These are phyloP conservation scores for Pythium folliculosum DNA, from an alignment of 352 stramenopile genomes.

Conservation along the genomic window DNA sequence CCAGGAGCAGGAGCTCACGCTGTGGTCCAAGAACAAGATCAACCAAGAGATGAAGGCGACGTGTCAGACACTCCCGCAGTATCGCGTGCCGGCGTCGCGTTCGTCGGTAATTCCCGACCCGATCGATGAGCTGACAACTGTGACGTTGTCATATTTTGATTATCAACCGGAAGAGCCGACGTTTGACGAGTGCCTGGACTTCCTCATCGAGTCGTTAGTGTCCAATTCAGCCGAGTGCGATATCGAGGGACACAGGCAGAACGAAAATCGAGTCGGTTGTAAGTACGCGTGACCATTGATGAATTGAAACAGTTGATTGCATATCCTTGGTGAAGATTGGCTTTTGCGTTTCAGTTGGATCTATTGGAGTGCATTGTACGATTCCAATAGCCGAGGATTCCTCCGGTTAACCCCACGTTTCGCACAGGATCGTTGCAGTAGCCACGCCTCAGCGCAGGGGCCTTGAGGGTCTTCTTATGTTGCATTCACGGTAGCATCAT, in stretches of 20 bases:
- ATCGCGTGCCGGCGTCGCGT: neutral
- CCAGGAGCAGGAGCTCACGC: conserved; percentile 27
- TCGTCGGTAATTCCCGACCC: neutral
- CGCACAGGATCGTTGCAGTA: too few species aligned
- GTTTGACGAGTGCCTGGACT: conserved; percentile 35
- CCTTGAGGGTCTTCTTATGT: too few species aligned
- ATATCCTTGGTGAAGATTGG: too few species aligned
- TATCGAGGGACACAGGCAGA: neutral
- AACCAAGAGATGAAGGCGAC: conserved; percentile 6
- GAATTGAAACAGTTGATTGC: too few species aligned
- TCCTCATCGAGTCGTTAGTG: conserved; percentile 39
- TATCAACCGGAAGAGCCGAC: neutral
- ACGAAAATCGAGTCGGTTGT: neutral
- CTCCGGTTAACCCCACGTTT: too few species aligned
- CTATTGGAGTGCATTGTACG: too few species aligned
- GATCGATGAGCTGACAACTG: neutral
- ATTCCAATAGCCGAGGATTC: too few species aligned
- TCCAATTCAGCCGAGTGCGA: too few species aligned
- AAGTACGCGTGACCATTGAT: too few species aligned
- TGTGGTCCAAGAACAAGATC: conserved; percentile 19
- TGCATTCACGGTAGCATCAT: too few species aligned
- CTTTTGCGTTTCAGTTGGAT: too few species aligned
- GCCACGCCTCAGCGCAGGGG: too few species aligned
- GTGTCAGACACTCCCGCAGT: conserved; percentile 5
- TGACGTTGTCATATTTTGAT: neutral